Evolutionary conservation across 768 basidiomycete genomes (phyloP).

Genomic region (Rossbeevera mucosa): DNA sequence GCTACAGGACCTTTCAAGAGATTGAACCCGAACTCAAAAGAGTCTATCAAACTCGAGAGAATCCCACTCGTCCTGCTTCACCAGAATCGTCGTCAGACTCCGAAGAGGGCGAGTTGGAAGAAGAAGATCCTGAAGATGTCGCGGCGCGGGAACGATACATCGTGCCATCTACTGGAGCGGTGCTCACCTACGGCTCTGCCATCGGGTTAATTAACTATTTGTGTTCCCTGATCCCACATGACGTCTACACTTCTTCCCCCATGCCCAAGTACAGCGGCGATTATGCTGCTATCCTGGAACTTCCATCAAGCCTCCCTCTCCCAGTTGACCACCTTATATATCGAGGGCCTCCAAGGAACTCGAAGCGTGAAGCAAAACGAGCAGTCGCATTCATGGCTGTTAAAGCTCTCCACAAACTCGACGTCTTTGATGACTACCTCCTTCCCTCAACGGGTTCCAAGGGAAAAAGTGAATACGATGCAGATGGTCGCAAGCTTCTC

Average conservation of each 20-base stretch:
- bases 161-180: constrained; percentile 67
- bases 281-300: constrained; percentile 51
- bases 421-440: constrained; percentile 79
- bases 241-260: constrained; percentile 59
- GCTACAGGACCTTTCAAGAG: constrained; percentile 54
- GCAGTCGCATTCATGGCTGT: constrained; percentile 80
- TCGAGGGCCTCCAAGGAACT: constrained; percentile 52
- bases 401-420: constrained; percentile 58
- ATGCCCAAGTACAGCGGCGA: constrained; percentile 60
- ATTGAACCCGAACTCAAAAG: constrained; percentile 62
- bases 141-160: constrained; percentile 68
- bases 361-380: constrained; percentile 80
- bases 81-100: constrained; percentile 26
- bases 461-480: constrained; percentile 48
- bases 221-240: constrained; percentile 73
- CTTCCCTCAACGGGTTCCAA: constrained; percentile 59
- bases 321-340: constrained; percentile 49
- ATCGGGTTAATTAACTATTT: constrained; percentile 67
- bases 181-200: constrained; percentile 74
- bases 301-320: constrained; percentile 67
- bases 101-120: constrained; percentile 36
- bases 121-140: constrained; percentile 53
- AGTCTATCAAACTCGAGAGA: constrained; percentile 53
- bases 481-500: constrained; percentile 43
- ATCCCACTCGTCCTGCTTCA: constrained; percentile 27